Base-by-base conservation (phyloP, 805 yeast genomes). In the Tetrapisispora phaffii region DNA sequence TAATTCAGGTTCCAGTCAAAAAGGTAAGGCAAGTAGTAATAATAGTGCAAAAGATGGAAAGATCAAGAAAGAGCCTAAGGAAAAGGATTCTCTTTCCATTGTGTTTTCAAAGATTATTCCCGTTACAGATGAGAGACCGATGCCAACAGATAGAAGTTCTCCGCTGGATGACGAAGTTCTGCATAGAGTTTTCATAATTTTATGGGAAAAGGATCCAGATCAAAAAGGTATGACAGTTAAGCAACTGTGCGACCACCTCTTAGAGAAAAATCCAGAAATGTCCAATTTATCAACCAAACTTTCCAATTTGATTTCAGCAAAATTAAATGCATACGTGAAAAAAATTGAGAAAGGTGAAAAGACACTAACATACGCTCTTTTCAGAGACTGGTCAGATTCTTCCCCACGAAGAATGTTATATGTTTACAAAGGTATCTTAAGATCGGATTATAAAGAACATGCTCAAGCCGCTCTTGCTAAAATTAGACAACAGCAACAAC, bases 351-450 rank as follows among this genome's bases (percentile, higher is more conserved):
- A 84, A 58, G 93, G 93, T 52, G 94, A 85, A 60, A 72, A 78
- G 49, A 73, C 77, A 36, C 70, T 85, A 55, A 74, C 75, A 46
- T 85, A 85, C 62, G 86, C 90, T 17, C 66, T 85, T 36, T 80
- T 87, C 1, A 76, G 95, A 66, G 93, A 85, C 62, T 85, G 95
- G 95, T 90, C 94, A 3, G 90, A 84, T 62, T 87, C 90, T 16
- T 79, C 87, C 2, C 95, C 95, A 42, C 81, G 85, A 57, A 73
- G 95, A 69, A 85, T 85, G 95, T 88, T 85, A 23, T 85, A 85
- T 57, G 88, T 83, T 41, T 85, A 85, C 62, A 77, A 93, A 56
- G 95, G 94, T 33, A 66, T 82, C 24, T 69, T 85, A 49, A 76
- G 90, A 26, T 72, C 77, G n/a, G 89, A 84, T 59, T 85, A 81